Conservation (phyloP, 2,329 filamentous ascomycete genomes). For the Phoma herbarum region DNA sequence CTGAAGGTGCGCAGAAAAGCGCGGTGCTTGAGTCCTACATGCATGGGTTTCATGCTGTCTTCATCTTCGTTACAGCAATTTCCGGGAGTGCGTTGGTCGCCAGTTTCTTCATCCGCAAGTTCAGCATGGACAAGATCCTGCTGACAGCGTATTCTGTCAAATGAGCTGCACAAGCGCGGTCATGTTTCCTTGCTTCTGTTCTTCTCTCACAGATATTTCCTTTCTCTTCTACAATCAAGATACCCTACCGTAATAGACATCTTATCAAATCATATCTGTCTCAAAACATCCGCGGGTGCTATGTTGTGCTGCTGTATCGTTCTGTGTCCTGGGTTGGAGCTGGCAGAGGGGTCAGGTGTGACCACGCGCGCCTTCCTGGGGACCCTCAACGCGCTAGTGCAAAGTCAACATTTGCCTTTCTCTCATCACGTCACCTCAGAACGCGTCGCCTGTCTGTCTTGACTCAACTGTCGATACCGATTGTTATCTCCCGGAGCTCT, state of each 20-base stretch:
- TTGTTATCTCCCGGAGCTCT: background rate
- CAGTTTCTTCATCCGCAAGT: slow-evolving; percentile 42
- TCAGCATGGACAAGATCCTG: slow-evolving; percentile 44
- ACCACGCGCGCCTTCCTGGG: background rate
- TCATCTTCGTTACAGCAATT: slow-evolving; percentile 33
- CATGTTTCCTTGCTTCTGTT: background rate
- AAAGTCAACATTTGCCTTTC: background rate
- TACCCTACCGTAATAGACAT: background rate
- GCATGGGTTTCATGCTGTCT: slow-evolving; percentile 39
- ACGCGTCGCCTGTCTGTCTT: background rate
- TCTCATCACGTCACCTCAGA: background rate
- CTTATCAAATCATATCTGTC: background rate
- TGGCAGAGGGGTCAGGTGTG: background rate
- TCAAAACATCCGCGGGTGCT: background rate
- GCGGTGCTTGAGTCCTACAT: slow-evolving; percentile 37
- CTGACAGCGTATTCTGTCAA: slow-evolving; percentile 33
- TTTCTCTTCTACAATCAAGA: slow-evolving; percentile 1
- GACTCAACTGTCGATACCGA: background rate
- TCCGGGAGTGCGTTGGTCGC: slow-evolving; percentile 35
- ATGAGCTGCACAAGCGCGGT: slow-evolving; percentile 8
- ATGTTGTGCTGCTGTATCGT: background rate
- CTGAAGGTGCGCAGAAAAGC: slow-evolving; percentile 24
- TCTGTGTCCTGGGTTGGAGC: background rate
- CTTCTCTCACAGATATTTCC: background rate
- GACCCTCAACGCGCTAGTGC: slow-evolving; percentile 1